Conservation (phyloP, 192 early-diverging fungal genomes). For the Backusella tuberculispora region DNA sequence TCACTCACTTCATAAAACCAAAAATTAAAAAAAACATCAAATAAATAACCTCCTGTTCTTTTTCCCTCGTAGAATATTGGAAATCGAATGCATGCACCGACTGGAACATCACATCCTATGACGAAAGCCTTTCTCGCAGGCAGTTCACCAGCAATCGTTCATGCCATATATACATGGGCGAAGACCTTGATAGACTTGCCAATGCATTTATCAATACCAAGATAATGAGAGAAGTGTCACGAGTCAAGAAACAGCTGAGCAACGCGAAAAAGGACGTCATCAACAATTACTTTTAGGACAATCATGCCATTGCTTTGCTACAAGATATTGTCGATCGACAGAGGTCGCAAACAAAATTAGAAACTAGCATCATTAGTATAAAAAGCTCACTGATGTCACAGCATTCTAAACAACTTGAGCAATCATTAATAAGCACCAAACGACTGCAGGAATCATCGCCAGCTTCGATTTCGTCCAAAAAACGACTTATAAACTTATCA, state of each 20-base stretch:
- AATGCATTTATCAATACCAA: background rate
- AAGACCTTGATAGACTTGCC: background rate
- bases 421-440: background rate
- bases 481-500: background rate
- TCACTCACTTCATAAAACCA: slow-evolving; percentile 1
- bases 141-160: background rate
- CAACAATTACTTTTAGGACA: background rate
- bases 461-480: background rate
- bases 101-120: background rate
- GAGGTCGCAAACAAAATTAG: background rate
- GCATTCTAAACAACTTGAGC: slow-evolving; percentile 1
- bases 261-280: background rate
- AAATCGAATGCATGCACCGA: background rate
- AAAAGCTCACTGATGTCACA: background rate
- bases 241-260: background rate
- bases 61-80: background rate
- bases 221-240: background rate
- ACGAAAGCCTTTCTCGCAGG: background rate
- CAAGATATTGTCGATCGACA: background rate
- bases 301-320: background rate
- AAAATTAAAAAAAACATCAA: background rate
- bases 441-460: background rate
- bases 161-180: background rate
- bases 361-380: background rate
- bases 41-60: background rate